These are phyloP conservation scores for Metschnikowia vanudenii DNA, from an alignment of 805 yeast species.

Conservation along the genomic window DNA sequence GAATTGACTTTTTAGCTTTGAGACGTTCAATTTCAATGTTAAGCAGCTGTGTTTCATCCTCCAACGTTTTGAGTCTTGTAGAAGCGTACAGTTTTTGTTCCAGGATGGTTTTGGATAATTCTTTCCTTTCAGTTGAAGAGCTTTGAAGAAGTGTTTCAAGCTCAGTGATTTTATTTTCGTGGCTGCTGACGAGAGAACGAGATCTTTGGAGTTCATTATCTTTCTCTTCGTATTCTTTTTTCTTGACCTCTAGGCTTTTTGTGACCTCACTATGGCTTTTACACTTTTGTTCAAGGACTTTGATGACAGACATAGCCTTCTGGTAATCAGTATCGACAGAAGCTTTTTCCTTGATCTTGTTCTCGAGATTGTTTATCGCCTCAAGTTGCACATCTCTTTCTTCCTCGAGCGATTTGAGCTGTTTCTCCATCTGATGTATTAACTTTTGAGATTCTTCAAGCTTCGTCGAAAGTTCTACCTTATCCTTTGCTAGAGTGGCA, in stretches of 20 bases:
- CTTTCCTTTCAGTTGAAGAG: not conserved
- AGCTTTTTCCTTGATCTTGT: not conserved
- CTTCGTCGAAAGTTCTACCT: constrained; percentile 25
- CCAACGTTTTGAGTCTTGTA: not conserved
- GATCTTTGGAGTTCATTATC: not conserved
- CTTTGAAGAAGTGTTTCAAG: constrained; percentile 1
- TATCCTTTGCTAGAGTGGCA: constrained; percentile 32
- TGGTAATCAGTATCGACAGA: not conserved
- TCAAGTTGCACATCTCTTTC: constrained; percentile 18
- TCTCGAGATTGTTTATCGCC: constrained; percentile 1
- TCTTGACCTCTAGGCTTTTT: not conserved
- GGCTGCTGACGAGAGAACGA: not conserved
- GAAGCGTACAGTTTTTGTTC: not conserved
- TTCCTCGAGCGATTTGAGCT: constrained; percentile 17
- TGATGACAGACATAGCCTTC: constrained; percentile 5
- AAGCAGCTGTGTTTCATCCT: constrained; percentile 1
- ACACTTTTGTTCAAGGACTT: constrained; percentile 8
- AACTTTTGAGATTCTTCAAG: not conserved
- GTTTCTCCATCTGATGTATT: not conserved
- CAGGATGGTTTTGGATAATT: not conserved
- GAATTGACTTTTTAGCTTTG: not conserved
- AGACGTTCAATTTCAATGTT: not conserved
- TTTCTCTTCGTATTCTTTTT: constrained; percentile 4
- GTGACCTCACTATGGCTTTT: constrained; percentile 3
- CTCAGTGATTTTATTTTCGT: not conserved